These are phyloP conservation scores for Didymella arachidicola DNA, from an alignment of 2,329 filamentous ascomycete genomes.

Conservation along the genomic window DNA sequence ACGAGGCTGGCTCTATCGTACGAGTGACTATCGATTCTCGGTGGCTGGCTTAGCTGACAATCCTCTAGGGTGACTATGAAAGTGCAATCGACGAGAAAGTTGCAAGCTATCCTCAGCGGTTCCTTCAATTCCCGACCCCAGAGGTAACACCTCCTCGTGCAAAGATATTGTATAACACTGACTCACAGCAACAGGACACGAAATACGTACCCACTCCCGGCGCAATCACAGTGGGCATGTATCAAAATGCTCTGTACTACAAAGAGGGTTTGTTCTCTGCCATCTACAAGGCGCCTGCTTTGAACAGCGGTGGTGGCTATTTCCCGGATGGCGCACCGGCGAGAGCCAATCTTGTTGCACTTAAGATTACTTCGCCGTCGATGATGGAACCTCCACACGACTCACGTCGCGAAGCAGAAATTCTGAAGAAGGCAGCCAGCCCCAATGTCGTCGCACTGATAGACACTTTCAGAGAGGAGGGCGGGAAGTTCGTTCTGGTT, in stretches of 20 bases:
- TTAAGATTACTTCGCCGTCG: constrained; percentile 85
- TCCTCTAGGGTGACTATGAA: constrained; percentile 46
- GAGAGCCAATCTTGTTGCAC: constrained; percentile 62
- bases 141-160: constrained; percentile 27
- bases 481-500: constrained; percentile 76
- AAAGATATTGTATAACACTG: not conserved
- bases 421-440: constrained; percentile 68
- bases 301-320: constrained; percentile 44
- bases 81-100: constrained; percentile 36
- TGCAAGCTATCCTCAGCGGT: constrained; percentile 26
- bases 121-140: constrained; percentile 36
- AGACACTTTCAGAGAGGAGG: constrained; percentile 73
- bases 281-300: constrained; percentile 73
- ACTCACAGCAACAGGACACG: constrained; percentile 30
- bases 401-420: constrained; percentile 77
- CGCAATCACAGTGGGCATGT: constrained; percentile 61
- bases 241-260: constrained; percentile 64
- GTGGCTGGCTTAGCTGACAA: constrained; percentile 26
- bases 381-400: constrained; percentile 81
- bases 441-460: constrained; percentile 72
- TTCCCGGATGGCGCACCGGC: constrained; percentile 30
- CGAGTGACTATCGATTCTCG: constrained; percentile 11
- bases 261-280: constrained; percentile 79
- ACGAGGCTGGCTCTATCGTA: constrained; percentile 66
- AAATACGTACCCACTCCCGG: constrained; percentile 46